Conservation (phyloP, 1,139 yeast species). For the Pichia sp. region DNA sequence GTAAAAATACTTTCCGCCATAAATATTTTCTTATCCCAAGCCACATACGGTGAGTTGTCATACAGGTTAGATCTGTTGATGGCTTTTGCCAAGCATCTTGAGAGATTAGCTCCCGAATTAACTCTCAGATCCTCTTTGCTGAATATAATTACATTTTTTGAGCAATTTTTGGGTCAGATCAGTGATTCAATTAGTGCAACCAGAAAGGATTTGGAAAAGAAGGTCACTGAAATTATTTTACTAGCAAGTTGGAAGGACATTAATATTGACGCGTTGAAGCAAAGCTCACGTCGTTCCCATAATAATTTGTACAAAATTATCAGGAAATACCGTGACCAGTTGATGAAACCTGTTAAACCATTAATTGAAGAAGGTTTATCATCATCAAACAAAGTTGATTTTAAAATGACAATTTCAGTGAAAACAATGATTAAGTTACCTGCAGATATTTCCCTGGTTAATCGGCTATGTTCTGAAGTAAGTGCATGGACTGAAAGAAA, state of each 20-base stretch:
- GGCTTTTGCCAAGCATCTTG: conserved; percentile 56
- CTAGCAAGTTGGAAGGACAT: conserved; percentile 98
- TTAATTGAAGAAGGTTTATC: conserved; percentile 61
- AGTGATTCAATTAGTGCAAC: conserved; percentile 41
- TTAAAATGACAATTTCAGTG: neutral
- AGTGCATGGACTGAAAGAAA: conserved; percentile 21
- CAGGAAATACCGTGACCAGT: conserved; percentile 68
- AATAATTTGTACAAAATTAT: conserved; percentile 76
- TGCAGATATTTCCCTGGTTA: conserved; percentile 18
- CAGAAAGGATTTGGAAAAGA: conserved; percentile 63
- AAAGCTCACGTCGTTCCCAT: conserved; percentile 88
- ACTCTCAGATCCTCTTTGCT: conserved; percentile 41
- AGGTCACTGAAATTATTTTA: conserved; percentile 75
- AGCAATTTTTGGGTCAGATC: conserved; percentile 55
- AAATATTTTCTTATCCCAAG: conserved; percentile 68
- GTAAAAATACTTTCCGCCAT: conserved; percentile 60
- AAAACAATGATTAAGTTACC: conserved; percentile 10
- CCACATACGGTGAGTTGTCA: conserved; percentile 69
- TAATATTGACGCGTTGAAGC: conserved; percentile 86
- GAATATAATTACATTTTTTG: conserved; percentile 62
- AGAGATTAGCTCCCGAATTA: conserved; percentile 25
- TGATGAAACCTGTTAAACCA: conserved; percentile 50
- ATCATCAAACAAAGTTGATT: conserved; percentile 20
- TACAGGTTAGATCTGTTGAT: conserved; percentile 53
- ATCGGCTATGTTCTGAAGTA: conserved; percentile 23